phyloP scores from a whole-genome alignment of 352 stramenopile species.

The Globisporangium canariense region DNA sequence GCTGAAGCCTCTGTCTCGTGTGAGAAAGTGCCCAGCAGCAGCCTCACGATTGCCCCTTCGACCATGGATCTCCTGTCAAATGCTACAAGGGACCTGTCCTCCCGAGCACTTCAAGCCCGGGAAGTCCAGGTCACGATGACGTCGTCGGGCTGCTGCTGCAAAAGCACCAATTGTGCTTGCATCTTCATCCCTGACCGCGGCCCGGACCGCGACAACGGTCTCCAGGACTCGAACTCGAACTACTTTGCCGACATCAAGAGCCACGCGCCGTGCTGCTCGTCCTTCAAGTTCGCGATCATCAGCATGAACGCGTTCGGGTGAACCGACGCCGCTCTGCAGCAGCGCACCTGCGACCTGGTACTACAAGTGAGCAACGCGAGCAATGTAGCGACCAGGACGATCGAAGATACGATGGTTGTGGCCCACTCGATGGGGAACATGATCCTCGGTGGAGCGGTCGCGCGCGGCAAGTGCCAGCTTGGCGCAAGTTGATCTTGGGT shows the following conservation, averaged over 20 bases:
- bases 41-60: constrained; percentile 16
- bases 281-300: constrained; percentile 43
- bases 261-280: constrained; percentile 60
- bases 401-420: constrained; percentile 63
- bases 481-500: constrained; percentile 28
- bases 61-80: constrained; percentile 3
- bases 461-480: constrained; percentile 13
- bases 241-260: constrained; percentile 49
- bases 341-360: constrained; percentile 33
- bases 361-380: constrained; percentile 37
- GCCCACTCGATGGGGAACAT: constrained; percentile 67
- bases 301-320: constrained; percentile 47
- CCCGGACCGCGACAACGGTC: constrained; percentile 24
- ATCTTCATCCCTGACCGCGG: constrained; percentile 60
- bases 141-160: constrained; percentile 35
- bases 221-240: constrained; percentile 27
- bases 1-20: constrained; percentile 10
- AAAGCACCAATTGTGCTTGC: constrained; percentile 32
- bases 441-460: constrained; percentile 34
- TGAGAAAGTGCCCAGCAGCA: constrained; percentile 5
- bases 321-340: constrained; percentile 36
- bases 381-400: constrained; percentile 26
- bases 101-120: constrained; percentile 21
- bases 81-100: constrained; percentile 15
- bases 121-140: constrained; percentile 17